Conservation (phyloP, 2,329 filamentous ascomycete species). For the Paecilomyces sp. region DNA sequence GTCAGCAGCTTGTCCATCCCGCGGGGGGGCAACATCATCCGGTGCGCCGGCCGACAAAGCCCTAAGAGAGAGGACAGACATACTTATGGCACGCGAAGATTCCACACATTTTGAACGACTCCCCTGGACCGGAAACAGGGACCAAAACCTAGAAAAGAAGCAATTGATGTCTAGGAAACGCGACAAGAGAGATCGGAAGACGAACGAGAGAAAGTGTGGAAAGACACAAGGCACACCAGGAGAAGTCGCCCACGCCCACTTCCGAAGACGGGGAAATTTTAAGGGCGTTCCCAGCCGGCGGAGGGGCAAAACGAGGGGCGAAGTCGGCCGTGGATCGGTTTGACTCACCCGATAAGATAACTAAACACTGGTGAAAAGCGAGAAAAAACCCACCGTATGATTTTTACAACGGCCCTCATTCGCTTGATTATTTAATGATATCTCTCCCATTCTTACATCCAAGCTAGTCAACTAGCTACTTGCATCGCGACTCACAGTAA, state of each 20-base stretch:
- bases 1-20: background rate
- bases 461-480: no score
- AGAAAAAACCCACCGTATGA: background rate
- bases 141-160: background rate
- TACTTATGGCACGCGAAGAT: constrained; percentile 94
- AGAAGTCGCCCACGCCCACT: background rate
- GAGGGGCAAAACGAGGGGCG: constrained; percentile 1
- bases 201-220: background rate
- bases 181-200: background rate
- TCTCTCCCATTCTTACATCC: no score
- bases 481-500: no score
- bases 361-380: background rate
- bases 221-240: background rate
- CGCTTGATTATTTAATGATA: background rate
- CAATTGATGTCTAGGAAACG: background rate
- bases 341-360: constrained; percentile 25
- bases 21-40: constrained; percentile 2
- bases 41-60: constrained; percentile 4
- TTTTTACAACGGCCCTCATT: background rate
- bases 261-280: constrained; percentile 3
- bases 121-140: constrained; percentile 2
- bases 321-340: constrained; percentile 2
- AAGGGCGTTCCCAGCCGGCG: constrained; percentile 2
- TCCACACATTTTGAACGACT: constrained; percentile 71
- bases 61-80: constrained; percentile 27